A percentile compares a stretch with the other conserved stretches of the same genome.
phyloP scores from a whole-genome alignment of 129 eudicot species.

The Flaveria ramosissima region DNA sequence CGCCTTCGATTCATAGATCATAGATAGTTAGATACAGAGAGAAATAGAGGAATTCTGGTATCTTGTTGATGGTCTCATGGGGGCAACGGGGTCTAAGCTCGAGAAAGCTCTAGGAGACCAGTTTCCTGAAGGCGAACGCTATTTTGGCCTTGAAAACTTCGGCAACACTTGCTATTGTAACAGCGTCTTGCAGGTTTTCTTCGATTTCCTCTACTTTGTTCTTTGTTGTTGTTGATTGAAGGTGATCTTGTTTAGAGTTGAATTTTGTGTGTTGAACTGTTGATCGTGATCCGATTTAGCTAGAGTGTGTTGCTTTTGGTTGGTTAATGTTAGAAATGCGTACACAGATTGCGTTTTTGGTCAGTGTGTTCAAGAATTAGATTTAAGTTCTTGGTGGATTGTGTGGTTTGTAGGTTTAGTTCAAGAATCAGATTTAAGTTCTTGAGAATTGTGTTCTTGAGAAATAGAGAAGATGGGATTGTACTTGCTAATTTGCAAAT shows the following conservation, averaged over 20 bases:
- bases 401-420: background rate
- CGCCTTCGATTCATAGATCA: slow-evolving; percentile 4
- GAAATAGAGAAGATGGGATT: background rate
- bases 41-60: slow-evolving; percentile 38
- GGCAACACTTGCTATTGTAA: slow-evolving; percentile 99
- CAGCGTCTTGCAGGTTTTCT: slow-evolving; percentile 78
- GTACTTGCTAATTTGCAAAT: background rate
- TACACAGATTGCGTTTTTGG: slow-evolving; percentile 1
- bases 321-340: background rate
- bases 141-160: slow-evolving; percentile 90
- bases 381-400: background rate
- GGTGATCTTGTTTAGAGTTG: background rate
- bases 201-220: slow-evolving; percentile 3
- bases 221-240: background rate
- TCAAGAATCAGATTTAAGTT: too few relatives aligned
- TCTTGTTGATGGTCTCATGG: slow-evolving; percentile 89
- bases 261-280: slow-evolving; percentile 1
- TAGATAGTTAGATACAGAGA: slow-evolving; percentile 14
- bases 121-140: slow-evolving; percentile 95
- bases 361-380: background rate
- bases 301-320: slow-evolving; percentile 3
- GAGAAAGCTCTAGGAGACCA: slow-evolving; percentile 98
- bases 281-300: background rate
- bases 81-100: slow-evolving; percentile 91
- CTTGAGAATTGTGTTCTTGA: background rate